Evolutionary conservation across 805 yeast species (phyloP).

Genomic region (Zygoascus ofunaensis): DNA sequence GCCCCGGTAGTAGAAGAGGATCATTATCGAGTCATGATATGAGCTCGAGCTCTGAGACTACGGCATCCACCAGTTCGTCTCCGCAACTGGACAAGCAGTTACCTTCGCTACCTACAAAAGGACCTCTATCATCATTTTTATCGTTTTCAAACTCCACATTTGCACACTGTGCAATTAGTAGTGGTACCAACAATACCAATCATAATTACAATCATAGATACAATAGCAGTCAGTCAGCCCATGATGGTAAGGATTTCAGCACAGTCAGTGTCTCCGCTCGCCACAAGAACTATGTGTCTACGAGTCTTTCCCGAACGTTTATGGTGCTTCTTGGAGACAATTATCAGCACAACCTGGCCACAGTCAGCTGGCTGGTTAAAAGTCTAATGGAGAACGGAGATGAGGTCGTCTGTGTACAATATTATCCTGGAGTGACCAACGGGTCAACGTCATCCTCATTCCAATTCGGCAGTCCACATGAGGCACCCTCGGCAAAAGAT

Average conservation of each 20-base stretch:
- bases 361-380: constrained; percentile 16
- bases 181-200: neutral
- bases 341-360: constrained; percentile 8
- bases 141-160: neutral
- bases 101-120: neutral
- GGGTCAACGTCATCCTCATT: constrained; percentile 4
- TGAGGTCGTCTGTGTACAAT: constrained; percentile 17
- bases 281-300: constrained; percentile 9
- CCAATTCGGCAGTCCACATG: constrained; percentile 4
- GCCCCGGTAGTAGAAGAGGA: neutral
- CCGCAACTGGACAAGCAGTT: neutral
- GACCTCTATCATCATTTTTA: neutral
- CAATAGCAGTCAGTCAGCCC: constrained; percentile 1
- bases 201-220: neutral
- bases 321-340: constrained; percentile 15
- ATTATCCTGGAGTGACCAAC: constrained; percentile 8
- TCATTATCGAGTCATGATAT: neutral
- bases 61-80: neutral
- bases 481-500: constrained; percentile 1
- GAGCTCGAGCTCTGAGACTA: constrained; percentile 1
- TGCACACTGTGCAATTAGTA: neutral
- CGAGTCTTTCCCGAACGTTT: constrained; percentile 13
- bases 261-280: constrained; percentile 15
- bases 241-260: constrained; percentile 3
- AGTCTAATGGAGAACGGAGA: constrained; percentile 17